These are phyloP conservation scores for Benincasa hispida DNA, from an alignment of 306 rosid genomes.

Conservation along the genomic window DNA sequence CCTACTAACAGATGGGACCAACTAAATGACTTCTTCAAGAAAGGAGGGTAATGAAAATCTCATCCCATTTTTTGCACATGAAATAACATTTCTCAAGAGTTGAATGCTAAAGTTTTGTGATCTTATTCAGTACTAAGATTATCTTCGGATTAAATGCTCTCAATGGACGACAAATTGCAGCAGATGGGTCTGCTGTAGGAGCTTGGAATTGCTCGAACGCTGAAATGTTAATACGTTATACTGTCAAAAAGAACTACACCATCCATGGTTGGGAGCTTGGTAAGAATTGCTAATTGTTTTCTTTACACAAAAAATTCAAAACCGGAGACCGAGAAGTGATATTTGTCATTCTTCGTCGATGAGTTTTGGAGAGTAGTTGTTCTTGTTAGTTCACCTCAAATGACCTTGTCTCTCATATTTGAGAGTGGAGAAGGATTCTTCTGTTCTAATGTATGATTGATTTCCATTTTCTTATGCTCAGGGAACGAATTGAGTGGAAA, in stretches of 20 bases:
- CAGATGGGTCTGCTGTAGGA: conserved; percentile 36
- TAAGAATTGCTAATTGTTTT: conserved; percentile 16
- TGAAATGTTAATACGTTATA: conserved; percentile 64
- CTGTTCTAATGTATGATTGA: background rate
- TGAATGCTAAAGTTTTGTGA: background rate
- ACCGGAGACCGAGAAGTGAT: background rate
- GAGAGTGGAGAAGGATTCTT: background rate
- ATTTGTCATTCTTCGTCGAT: background rate
- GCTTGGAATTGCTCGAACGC: conserved; percentile 67
- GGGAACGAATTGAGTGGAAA: conserved; percentile 80
- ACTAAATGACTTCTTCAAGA: conserved; percentile 55
- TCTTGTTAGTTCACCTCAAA: background rate
- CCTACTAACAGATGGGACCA: conserved; percentile 88
- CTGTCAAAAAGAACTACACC: conserved; percentile 45
- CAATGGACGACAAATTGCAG: conserved; percentile 28
- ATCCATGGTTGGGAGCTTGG: conserved; percentile 97
- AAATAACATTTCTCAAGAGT: background rate
- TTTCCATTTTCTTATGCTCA: conserved; percentile 10
- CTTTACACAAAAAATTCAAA: background rate
- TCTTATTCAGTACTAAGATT: conserved; percentile 59
- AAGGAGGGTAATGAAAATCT: conserved; percentile 54
- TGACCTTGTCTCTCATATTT: background rate
- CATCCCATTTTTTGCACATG: background rate
- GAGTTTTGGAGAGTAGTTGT: background rate
- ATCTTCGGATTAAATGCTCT: conserved; percentile 87